Percentiles rank a stretch among this genome's conserved stretches.
phyloP scores from a whole-genome alignment of 805 yeast species.

The Sugiyamaella lignohabitans region DNA sequence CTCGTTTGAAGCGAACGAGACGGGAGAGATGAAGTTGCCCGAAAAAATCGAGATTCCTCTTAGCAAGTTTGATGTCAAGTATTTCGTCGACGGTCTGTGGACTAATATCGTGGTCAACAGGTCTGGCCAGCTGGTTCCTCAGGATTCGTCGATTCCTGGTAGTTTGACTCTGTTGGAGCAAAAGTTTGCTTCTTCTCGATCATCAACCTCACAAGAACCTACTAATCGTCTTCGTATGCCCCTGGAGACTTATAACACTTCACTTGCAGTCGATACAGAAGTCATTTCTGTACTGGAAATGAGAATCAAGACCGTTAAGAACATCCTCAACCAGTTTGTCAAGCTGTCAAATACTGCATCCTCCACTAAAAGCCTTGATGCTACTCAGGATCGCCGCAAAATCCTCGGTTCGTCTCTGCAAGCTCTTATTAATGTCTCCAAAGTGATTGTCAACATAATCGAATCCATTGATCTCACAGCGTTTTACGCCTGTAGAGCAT shows the following conservation, averaged over 20 bases:
- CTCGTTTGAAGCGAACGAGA: too few species aligned
- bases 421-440: conserved; percentile 13
- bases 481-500: conserved; percentile 16
- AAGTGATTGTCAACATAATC: conserved; percentile 33
- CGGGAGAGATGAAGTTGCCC: not conserved
- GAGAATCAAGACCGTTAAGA: conserved; percentile 8
- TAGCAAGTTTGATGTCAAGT: conserved; percentile 11
- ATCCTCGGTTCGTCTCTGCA: conserved; percentile 15
- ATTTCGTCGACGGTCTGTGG: conserved; percentile 17
- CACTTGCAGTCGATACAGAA: conserved; percentile 13
- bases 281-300: conserved; percentile 14
- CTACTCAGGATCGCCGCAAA: conserved; percentile 14
- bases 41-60: conserved; percentile 9
- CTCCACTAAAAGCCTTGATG: conserved; percentile 6
- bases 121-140: conserved; percentile 10
- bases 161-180: conserved; percentile 2
- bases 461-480: conserved; percentile 26
- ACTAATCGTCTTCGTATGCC: conserved; percentile 1
- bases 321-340: conserved; percentile 9
- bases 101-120: conserved; percentile 9
- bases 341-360: conserved; percentile 8
- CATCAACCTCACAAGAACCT: conserved; percentile 1
- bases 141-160: conserved; percentile 3
- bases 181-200: conserved; percentile 5
- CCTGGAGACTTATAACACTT: conserved; percentile 19